phyloP scores from a whole-genome alignment of 164 flowering plant species.

The Stephania yunnanensis region DNA sequence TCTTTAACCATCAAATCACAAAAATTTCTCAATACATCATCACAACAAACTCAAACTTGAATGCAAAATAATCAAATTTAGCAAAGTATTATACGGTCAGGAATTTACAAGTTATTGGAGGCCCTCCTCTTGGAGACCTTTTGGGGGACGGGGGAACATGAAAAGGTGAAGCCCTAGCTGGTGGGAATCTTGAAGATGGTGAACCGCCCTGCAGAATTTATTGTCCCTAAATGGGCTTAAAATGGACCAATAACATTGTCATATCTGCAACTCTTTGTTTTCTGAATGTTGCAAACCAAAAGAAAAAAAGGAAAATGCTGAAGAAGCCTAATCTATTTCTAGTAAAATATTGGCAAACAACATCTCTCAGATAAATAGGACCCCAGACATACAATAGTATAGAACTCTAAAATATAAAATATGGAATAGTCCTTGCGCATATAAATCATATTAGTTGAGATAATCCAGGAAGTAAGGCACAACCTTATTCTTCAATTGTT shows the following conservation, averaged over 20 bases:
- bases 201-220: constrained; percentile 42
- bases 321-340: too few relatives aligned
- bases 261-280: background rate
- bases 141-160: constrained; percentile 60
- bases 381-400: too few relatives aligned
- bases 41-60: background rate
- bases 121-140: constrained; percentile 64
- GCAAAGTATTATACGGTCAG: constrained; percentile 1
- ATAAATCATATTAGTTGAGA: too few relatives aligned
- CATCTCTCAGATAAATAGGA: too few relatives aligned
- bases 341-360: too few relatives aligned
- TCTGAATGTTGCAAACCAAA: too few relatives aligned
- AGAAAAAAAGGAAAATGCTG: too few relatives aligned
- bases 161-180: constrained; percentile 48
- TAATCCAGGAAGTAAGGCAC: too few relatives aligned
- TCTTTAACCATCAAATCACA: too few relatives aligned
- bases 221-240: background rate
- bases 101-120: constrained; percentile 51
- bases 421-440: too few relatives aligned
- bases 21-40: background rate
- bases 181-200: constrained; percentile 43
- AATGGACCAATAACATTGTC: background rate
- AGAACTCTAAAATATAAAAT: too few relatives aligned
- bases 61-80: background rate
- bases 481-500: too few relatives aligned